A percentile compares a stretch with the other conserved stretches of the same genome.
phyloP scores from a whole-genome alignment of 768 basidiomycete species.

The Kwoniella shandongensis region DNA sequence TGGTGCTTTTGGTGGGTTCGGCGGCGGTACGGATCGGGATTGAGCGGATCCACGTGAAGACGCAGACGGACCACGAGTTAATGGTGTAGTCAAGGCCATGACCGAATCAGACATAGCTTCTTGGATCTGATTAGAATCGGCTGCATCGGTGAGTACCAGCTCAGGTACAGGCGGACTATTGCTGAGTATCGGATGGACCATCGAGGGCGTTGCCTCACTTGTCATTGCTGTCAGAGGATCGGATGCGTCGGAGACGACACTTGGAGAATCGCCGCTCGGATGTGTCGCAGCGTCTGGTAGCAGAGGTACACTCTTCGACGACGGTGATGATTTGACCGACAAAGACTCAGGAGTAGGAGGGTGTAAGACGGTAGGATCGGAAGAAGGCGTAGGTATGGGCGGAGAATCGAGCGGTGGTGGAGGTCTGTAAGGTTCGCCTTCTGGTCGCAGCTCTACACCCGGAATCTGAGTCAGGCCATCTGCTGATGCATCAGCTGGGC shows the following conservation, averaged over 20 bases:
- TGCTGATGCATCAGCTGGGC: conserved; percentile 17
- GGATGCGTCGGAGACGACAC: conserved; percentile 4
- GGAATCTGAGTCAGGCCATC: conserved; percentile 59
- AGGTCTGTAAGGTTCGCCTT: conserved; percentile 53
- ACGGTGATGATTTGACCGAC: neutral
- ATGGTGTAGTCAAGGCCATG: conserved; percentile 23
- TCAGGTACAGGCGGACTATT: conserved; percentile 22
- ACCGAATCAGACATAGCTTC: conserved; percentile 51
- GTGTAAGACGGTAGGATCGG: neutral
- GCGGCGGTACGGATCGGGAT: neutral
- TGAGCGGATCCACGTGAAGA: neutral
- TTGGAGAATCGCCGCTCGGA: neutral
- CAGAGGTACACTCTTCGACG: neutral
- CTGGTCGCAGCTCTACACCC: conserved; percentile 70
- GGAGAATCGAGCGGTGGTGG: neutral
- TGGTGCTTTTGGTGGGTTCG: conserved; percentile 8
- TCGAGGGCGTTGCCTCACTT: conserved; percentile 15
- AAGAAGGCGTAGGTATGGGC: neutral
- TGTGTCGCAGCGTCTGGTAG: neutral
- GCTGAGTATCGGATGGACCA: neutral
- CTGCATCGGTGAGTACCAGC: conserved; percentile 23
- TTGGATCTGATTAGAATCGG: conserved; percentile 28
- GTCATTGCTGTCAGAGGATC: conserved; percentile 22
- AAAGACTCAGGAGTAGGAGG: conserved; percentile 6
- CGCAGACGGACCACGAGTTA: conserved; percentile 8